phyloP scores from a whole-genome alignment of 257 asterid species.

The Nemophila menziesii region DNA sequence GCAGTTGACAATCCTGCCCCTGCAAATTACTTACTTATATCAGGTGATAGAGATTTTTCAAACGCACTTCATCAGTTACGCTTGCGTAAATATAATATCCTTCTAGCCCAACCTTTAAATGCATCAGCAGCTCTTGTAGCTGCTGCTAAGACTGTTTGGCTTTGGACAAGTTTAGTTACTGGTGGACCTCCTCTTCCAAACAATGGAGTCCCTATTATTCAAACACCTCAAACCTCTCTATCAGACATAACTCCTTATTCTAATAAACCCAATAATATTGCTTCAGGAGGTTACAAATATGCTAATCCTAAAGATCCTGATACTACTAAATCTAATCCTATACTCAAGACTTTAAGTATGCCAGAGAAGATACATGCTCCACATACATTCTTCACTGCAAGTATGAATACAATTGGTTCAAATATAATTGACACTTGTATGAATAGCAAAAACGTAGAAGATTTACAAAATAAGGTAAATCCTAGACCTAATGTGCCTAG shows the following conservation, averaged over 20 bases:
- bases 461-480: constrained; percentile 5
- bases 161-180: constrained; percentile 27
- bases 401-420: constrained; percentile 4
- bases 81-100: constrained; percentile 41
- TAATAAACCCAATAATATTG: not conserved
- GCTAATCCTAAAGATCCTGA: constrained; percentile 3
- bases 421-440: constrained; percentile 7
- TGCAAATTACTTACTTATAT: constrained; percentile 45
- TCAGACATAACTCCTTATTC: constrained; percentile 3
- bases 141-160: constrained; percentile 47
- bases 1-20: constrained; percentile 63
- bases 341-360: constrained; percentile 16
- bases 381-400: constrained; percentile 30
- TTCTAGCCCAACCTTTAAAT: constrained; percentile 38
- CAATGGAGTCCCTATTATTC: constrained; percentile 2
- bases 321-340: constrained; percentile 11
- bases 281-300: constrained; percentile 11
- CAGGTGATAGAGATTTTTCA: constrained; percentile 47
- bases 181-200: constrained; percentile 28
- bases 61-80: constrained; percentile 48
- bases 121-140: constrained; percentile 42
- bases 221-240: not conserved
- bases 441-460: not conserved
- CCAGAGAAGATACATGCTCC: constrained; percentile 19
- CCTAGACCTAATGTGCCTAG: constrained; percentile 12